phyloP scores from a whole-genome alignment of 1,284 basidiomycete genomes.

The Malassezia dermatis region DNA sequence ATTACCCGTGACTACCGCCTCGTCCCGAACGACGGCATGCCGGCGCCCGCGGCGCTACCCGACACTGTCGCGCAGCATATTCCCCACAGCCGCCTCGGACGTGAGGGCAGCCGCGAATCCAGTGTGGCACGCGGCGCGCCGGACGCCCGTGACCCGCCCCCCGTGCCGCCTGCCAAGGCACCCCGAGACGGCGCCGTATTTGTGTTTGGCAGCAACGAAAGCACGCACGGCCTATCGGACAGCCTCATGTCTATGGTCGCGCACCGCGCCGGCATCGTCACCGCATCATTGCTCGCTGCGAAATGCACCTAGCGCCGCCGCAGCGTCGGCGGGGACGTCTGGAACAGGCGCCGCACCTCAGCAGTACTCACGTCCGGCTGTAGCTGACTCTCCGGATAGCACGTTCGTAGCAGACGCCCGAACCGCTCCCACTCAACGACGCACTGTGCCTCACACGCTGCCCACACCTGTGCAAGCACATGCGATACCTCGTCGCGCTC shows the following conservation, averaged over 20 bases:
- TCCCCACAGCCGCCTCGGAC: conserved; percentile 6
- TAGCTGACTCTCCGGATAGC: conserved; percentile 7
- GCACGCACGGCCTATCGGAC: conserved; percentile 41
- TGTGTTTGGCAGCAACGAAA: conserved; percentile 44
- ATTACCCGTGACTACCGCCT: conserved; percentile 45
- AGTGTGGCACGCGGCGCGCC: conserved; percentile 13
- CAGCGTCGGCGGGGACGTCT: conserved; percentile 17
- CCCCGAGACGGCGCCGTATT: conserved; percentile 20
- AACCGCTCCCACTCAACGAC: conserved; percentile 8
- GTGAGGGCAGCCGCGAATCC: conserved; percentile 9
- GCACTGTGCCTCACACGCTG: conserved; percentile 1
- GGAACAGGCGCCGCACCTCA: conserved; percentile 54
- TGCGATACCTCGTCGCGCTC: conserved; percentile 14
- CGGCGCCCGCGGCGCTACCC: background rate
- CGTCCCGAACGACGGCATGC: conserved; percentile 14
- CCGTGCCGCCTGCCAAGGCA: background rate
- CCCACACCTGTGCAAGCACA: conserved; percentile 16
- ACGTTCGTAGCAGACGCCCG: conserved; percentile 7
- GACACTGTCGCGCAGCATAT: background rate
- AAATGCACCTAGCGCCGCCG: conserved; percentile 23
- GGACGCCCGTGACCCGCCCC: conserved; percentile 16
- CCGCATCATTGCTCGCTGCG: conserved; percentile 51
- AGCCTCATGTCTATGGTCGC: conserved; percentile 39
- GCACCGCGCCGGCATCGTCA: conserved; percentile 37
- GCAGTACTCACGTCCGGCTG: conserved; percentile 55